Conservation (phyloP, 352 stramenopile species). For the Phytophthora agathidicida region DNA sequence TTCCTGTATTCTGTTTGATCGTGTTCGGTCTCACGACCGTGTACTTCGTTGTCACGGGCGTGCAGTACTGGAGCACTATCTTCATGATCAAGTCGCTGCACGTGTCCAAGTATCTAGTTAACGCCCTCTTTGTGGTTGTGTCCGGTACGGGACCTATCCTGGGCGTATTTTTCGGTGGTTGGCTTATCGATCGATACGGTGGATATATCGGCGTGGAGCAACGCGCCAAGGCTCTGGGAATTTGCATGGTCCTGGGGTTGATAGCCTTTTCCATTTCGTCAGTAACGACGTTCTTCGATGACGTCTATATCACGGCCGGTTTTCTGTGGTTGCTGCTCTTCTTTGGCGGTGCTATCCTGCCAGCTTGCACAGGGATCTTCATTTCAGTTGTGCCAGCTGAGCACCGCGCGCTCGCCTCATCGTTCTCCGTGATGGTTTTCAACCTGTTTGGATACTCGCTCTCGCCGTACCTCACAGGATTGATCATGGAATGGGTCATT, state of each 20-base stretch:
- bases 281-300: constrained; percentile 79
- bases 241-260: constrained; percentile 79
- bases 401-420: constrained; percentile 78
- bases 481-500: constrained; percentile 85
- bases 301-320: constrained; percentile 73
- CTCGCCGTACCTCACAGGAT: constrained; percentile 75
- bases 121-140: constrained; percentile 82
- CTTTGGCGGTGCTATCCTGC: constrained; percentile 81
- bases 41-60: constrained; percentile 87
- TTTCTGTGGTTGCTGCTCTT: constrained; percentile 86
- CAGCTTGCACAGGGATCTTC: constrained; percentile 86
- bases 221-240: constrained; percentile 72
- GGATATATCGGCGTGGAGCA: constrained; percentile 83
- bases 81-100: constrained; percentile 90
- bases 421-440: constrained; percentile 85
- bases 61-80: constrained; percentile 90
- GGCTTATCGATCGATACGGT: constrained; percentile 77
- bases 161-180: constrained; percentile 83
- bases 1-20: constrained; percentile 82
- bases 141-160: constrained; percentile 81
- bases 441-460: constrained; percentile 84
- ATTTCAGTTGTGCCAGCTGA: constrained; percentile 82
- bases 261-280: constrained; percentile 70
- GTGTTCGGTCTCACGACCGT: constrained; percentile 79
- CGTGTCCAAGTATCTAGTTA: constrained; percentile 83